Base-by-base conservation (phyloP, 805 yeast species). In the Jamesozyma hellenica region DNA sequence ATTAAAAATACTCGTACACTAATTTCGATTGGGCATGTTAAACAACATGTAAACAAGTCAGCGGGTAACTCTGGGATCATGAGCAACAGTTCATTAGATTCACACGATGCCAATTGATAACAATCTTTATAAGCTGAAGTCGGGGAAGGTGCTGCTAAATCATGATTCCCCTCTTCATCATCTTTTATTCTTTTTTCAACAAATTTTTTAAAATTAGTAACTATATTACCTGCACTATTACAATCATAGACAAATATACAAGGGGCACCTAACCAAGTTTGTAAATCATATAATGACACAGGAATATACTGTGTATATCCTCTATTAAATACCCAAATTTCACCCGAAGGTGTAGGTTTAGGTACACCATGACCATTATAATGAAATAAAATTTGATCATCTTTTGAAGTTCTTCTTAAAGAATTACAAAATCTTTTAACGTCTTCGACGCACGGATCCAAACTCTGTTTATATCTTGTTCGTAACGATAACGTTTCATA, bases 281-380 rank as follows among this genome's bases (percentile, higher is more conserved):
- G 98, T 35, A 92, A 66, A 54, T 92, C 98, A 60, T 84, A 87
- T n/a, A 92, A 64, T 9, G 95, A 84, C 1, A 92, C 92, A 1
- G 98, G 98, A 42, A 92, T 92, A 58, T 92, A 92, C 63, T 92
- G 98, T 1, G 98, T 92, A 58, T 88, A 92, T 1, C 95, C 95
- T 49, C 96, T 69, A 60, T 92, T 92, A 66, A 92, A 92, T 10
- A 92, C 97, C 98, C 98, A 92, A 21, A 92, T 85, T 56, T 92
- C 98, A 18, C 98, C 98, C 34, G 88, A 77, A 28, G 86, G 78
- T 0, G 98, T 92, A 0, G 98, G 97, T 52, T 86, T 86, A 0
- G 98, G 98, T 1, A 92, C 98, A 18, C 98, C 98, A 56, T 92
- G 98, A 6, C 98, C 98, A 52, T 92, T 92, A 59, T 92, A 92